Evolutionary conservation across 2,329 filamentous ascomycete genomes (phyloP).

Genomic region (Fusarium sp.): DNA sequence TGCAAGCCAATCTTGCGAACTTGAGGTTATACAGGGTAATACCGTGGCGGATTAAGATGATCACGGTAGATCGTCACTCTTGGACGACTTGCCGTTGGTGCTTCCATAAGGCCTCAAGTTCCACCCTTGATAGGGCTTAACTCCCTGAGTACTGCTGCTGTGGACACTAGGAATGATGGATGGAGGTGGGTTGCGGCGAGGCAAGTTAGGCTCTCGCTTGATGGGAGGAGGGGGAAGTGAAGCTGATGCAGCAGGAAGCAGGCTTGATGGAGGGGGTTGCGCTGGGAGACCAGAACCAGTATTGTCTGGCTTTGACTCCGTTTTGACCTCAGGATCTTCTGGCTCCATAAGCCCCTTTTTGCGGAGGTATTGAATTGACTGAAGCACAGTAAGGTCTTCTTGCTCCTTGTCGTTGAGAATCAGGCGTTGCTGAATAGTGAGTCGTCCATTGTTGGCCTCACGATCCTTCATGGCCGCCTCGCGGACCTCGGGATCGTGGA

Average conservation of each 20-base stretch:
- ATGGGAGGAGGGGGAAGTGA: constrained; percentile 57
- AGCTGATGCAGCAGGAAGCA: constrained; percentile 58
- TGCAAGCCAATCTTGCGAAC: neutral
- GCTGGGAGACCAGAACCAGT: constrained; percentile 26
- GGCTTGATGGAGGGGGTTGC: constrained; percentile 47
- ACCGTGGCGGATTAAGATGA: neutral
- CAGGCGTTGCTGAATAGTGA: constrained; percentile 76
- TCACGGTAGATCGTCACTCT: constrained; percentile 55
- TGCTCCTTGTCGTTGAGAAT: constrained; percentile 78
- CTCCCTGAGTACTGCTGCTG: constrained; percentile 52
- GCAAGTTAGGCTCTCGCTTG: constrained; percentile 52
- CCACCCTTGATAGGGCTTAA: constrained; percentile 58
- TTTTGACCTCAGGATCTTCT: constrained; percentile 34
- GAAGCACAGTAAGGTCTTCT: constrained; percentile 76
- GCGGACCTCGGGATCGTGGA: constrained; percentile 75
- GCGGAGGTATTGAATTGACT: constrained; percentile 76
- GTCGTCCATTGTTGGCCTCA: constrained; percentile 74
- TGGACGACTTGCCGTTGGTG: constrained; percentile 51
- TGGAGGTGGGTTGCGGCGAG: constrained; percentile 55
- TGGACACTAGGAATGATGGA: constrained; percentile 52
- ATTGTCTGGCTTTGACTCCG: constrained; percentile 40
- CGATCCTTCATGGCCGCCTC: constrained; percentile 75
- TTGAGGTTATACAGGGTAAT: neutral
- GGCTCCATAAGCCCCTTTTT: constrained; percentile 68
- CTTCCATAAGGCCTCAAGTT: constrained; percentile 57